These are phyloP conservation scores for cucumber (Cucumis sativus) DNA, from an alignment of 306 rosid species.

Conservation along the genomic window Cucumber_9930_V3 NC_026658.2:18811001-18811500, in stretches of 20 bases:
- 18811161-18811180: background rate
- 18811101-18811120: background rate
- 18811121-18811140: background rate
- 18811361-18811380: slow-evolving; percentile 1
- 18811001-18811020: too few species aligned
- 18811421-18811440: background rate
- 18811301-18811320: slow-evolving; percentile 95
- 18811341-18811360: slow-evolving; percentile 79
- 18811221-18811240: background rate
- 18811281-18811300: slow-evolving; percentile 28
- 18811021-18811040: background rate
- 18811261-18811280: background rate
- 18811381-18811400: background rate
- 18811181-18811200: background rate
- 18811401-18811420: background rate
- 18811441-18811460: background rate
- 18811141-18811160: background rate
- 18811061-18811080: background rate
- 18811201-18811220: background rate
- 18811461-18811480: too few species aligned
- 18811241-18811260: background rate
- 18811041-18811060: background rate
- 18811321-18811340: slow-evolving; percentile 96
- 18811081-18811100: background rate
- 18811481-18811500: too few species aligned